A percentile compares a stretch with the other conserved stretches of the same genome.
phyloP scores from a whole-genome alignment of 352 stramenopile genomes.

The Phytophthora pisi region DNA sequence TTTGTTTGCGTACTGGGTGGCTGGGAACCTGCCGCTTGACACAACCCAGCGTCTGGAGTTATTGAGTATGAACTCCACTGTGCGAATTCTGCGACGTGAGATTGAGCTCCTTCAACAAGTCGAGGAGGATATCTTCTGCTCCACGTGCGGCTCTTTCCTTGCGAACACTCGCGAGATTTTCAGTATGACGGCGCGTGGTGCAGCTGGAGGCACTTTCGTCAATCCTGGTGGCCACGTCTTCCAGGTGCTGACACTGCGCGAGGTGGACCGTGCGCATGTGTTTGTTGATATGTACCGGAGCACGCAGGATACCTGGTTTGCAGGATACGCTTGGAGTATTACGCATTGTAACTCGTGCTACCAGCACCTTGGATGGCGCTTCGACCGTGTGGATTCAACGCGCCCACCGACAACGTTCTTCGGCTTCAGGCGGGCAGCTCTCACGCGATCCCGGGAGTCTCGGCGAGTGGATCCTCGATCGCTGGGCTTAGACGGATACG shows the following conservation, averaged over 20 bases:
- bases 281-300: conserved; percentile 52
- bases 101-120: conserved; percentile 64
- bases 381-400: conserved; percentile 48
- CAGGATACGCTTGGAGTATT: conserved; percentile 83
- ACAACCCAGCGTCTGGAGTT: conserved; percentile 64
- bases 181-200: conserved; percentile 64
- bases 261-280: conserved; percentile 50
- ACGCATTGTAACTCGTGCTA: conserved; percentile 72
- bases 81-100: conserved; percentile 60
- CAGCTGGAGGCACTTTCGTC: conserved; percentile 73
- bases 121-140: conserved; percentile 71
- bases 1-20: conserved; percentile 83
- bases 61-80: conserved; percentile 63
- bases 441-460: conserved; percentile 34
- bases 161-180: conserved; percentile 81
- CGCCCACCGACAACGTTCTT: conserved; percentile 55
- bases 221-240: conserved; percentile 81
- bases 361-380: conserved; percentile 80
- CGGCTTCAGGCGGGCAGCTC: conserved; percentile 68
- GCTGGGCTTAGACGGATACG: conserved; percentile 25
- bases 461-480: conserved; percentile 14
- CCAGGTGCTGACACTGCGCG: conserved; percentile 78
- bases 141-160: conserved; percentile 64
- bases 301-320: conserved; percentile 81
- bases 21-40: conserved; percentile 69